phyloP scores from a whole-genome alignment of 306 rosid species.

The Malus sylvestris region DNA sequence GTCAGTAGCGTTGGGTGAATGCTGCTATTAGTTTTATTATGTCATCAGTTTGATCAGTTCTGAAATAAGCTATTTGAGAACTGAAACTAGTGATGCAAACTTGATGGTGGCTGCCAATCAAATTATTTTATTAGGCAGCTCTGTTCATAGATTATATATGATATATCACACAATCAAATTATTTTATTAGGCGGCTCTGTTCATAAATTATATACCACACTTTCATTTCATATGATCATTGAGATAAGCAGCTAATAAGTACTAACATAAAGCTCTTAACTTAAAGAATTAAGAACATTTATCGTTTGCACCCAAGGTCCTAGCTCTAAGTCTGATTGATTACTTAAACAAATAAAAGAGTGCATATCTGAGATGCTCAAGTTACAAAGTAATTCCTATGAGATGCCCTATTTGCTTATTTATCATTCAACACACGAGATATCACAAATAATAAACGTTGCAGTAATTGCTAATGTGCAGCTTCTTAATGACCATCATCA shows the following conservation, averaged over 20 bases:
- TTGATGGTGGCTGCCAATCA: background rate
- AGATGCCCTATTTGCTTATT: no score
- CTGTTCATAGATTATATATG: background rate
- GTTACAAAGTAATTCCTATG: no score
- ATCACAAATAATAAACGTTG: background rate
- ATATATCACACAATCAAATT: no score
- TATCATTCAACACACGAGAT: background rate
- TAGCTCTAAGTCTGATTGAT: no score
- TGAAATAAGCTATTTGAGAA: background rate
- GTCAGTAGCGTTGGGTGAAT: background rate
- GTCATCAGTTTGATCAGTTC: background rate
- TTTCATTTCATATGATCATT: no score
- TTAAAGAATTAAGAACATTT: no score
- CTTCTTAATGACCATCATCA: background rate
- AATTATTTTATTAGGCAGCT: background rate
- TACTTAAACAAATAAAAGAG: background rate
- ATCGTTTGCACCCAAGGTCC: background rate
- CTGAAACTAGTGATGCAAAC: background rate
- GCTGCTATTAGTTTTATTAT: background rate
- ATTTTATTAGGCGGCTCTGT: no score
- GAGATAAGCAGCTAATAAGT: no score
- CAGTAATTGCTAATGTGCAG: background rate
- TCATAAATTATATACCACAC: no score
- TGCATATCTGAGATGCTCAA: background rate
- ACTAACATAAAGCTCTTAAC: no score